A percentile compares a stretch with the other conserved stretches of the same genome.
Evolutionary conservation across 2,329 filamentous ascomycete species (phyloP).

Genomic region (Endothia cerciana): DNA sequence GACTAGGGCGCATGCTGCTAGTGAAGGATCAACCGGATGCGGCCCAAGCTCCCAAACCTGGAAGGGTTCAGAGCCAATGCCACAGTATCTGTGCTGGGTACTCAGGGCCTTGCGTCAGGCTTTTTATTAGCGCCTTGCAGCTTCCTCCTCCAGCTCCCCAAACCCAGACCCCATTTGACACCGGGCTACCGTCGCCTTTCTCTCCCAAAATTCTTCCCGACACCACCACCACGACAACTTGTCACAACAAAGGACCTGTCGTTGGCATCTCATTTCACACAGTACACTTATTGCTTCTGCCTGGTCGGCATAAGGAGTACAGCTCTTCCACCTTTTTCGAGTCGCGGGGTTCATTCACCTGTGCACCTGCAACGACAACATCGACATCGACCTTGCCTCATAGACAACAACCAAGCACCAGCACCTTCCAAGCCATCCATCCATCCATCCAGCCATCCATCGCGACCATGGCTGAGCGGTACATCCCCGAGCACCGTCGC

Average conservation of each 20-base stretch:
- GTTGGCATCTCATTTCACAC: conserved; percentile 12
- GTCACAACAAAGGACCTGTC: conserved; percentile 15
- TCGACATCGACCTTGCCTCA: not conserved
- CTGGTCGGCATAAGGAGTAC: not conserved
- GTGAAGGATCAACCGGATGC: not conserved
- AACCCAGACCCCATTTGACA: conserved; percentile 20
- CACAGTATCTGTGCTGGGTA: not conserved
- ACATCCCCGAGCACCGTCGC: conserved; percentile 98
- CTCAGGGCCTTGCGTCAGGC: conserved; percentile 13
- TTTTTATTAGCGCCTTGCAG: conserved; percentile 15
- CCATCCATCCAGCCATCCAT: conserved; percentile 7
- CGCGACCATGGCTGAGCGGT: conserved; percentile 90
- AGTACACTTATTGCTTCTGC: not conserved
- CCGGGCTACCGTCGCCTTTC: conserved; percentile 22
- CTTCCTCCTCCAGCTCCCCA: conserved; percentile 20
- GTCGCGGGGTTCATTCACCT: not conserved
- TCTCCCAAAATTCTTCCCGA: conserved; percentile 29
- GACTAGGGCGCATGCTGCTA: not conserved
- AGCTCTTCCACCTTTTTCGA: not conserved
- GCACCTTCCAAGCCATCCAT: conserved; percentile 1
- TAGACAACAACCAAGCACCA: conserved; percentile 14
- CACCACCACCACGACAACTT: conserved; percentile 18
- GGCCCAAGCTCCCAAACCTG: not conserved
- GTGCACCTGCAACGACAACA: conserved; percentile 3
- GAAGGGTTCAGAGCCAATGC: conserved; percentile 4